phyloP scores from a whole-genome alignment of 2,329 filamentous ascomycete species.

The Aureobasidium zeae region DNA sequence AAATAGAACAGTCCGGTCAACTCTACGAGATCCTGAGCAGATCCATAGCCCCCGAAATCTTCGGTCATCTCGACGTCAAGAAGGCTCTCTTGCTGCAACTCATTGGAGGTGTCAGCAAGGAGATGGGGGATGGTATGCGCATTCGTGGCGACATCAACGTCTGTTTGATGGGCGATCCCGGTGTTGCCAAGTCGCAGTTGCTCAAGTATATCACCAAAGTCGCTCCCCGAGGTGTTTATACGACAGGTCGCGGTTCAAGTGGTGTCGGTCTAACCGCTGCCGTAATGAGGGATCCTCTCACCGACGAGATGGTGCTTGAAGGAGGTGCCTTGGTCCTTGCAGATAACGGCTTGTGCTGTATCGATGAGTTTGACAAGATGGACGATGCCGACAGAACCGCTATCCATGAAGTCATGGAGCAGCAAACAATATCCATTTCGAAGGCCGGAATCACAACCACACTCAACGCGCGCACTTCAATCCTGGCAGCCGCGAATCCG shows the following conservation, averaged over 20 bases:
- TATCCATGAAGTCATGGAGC: constrained; percentile 72
- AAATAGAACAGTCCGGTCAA: constrained; percentile 74
- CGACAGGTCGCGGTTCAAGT: constrained; percentile 65
- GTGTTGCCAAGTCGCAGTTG: constrained; percentile 96
- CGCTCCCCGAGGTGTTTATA: constrained; percentile 76
- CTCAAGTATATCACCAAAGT: constrained; percentile 96
- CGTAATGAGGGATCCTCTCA: constrained; percentile 65
- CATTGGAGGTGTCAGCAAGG: constrained; percentile 91
- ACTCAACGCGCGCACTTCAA: constrained; percentile 87
- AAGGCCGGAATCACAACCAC: constrained; percentile 78
- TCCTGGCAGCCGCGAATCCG: constrained; percentile 91
- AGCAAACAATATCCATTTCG: constrained; percentile 68
- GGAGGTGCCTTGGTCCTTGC: constrained; percentile 65
- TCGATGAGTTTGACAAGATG: constrained; percentile 77
- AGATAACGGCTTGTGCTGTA: constrained; percentile 68
- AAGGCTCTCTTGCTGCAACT: constrained; percentile 92
- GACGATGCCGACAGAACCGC: constrained; percentile 64
- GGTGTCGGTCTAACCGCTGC: constrained; percentile 71
- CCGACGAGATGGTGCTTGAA: constrained; percentile 63
- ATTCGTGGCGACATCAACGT: constrained; percentile 99
- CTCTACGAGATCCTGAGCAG: constrained; percentile 93
- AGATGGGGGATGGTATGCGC: constrained; percentile 96
- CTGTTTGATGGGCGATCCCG: constrained; percentile 97
- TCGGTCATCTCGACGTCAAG: constrained; percentile 92
- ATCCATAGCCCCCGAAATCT: constrained; percentile 96